These are phyloP conservation scores for Starmerella tilneyi DNA, from an alignment of 805 yeast species.

Conservation along the genomic window DNA sequence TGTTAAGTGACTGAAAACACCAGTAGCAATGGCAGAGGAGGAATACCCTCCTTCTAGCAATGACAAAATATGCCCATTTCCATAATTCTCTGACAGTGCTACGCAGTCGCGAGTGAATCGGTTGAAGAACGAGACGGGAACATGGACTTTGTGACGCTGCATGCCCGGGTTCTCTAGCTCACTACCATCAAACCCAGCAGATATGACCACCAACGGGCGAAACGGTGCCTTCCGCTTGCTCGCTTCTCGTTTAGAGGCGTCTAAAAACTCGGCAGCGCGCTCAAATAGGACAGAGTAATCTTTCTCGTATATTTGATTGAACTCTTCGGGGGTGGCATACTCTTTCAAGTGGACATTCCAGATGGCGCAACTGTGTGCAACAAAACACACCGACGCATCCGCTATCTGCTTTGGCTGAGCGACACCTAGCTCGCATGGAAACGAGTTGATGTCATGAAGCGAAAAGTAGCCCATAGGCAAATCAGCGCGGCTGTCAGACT, in stretches of 20 bases:
- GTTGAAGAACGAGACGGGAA: conserved; percentile 70
- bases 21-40: conserved; percentile 68
- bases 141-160: conserved; percentile 76
- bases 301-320: conserved; percentile 48
- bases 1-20: conserved; percentile 65
- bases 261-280: conserved; percentile 51
- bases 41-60: conserved; percentile 80
- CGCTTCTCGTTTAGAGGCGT: background rate
- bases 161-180: conserved; percentile 72
- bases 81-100: conserved; percentile 52
- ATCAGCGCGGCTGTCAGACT: conserved; percentile 21
- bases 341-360: conserved; percentile 77
- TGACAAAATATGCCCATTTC: conserved; percentile 54
- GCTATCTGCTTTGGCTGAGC: conserved; percentile 61
- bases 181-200: conserved; percentile 83
- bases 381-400: conserved; percentile 68
- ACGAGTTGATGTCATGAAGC: conserved; percentile 73
- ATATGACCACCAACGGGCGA: conserved; percentile 53
- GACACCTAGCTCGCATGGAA: conserved; percentile 70
- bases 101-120: conserved; percentile 63
- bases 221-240: conserved; percentile 34
- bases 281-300: conserved; percentile 52
- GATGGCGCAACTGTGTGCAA: conserved; percentile 64
- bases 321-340: conserved; percentile 54
- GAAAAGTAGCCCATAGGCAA: conserved; percentile 62